phyloP scores from a whole-genome alignment of 441 rosid genomes.

The Lepidium campestre region DNA sequence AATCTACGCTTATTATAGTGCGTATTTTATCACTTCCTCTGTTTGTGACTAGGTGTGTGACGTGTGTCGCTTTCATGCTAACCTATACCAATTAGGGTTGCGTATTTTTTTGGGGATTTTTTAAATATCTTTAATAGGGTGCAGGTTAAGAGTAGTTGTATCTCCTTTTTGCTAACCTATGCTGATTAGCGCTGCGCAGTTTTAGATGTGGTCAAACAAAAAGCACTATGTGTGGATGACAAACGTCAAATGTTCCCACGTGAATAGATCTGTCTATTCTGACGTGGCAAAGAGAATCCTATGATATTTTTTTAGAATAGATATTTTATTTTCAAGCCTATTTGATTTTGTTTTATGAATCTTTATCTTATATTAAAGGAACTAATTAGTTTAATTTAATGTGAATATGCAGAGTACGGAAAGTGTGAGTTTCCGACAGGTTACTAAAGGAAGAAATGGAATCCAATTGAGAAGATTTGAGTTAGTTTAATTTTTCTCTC shows the following conservation, averaged over 20 bases:
- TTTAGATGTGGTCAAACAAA: not conserved
- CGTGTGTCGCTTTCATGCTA: no score
- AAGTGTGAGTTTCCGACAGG: constrained; percentile 70
- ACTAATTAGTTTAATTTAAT: not conserved
- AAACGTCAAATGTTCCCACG: constrained; percentile 21
- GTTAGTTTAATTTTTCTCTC: constrained; percentile 8
- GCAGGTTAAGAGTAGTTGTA: constrained; percentile 9
- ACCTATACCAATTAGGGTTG: no score
- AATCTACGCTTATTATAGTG: no score
- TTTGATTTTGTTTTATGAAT: not conserved
- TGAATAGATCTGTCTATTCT: constrained; percentile 3
- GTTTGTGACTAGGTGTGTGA: no score
- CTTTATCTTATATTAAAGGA: not conserved
- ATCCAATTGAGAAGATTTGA: constrained; percentile 5
- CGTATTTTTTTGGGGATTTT: no score
- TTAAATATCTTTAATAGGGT: not conserved
- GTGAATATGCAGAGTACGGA: constrained; percentile 56
- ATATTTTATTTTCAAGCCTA: not conserved
- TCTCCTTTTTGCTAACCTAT: not conserved
- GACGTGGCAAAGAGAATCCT: constrained; percentile 14
- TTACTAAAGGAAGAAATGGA: constrained; percentile 31
- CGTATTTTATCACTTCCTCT: no score
- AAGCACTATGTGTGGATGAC: not conserved
- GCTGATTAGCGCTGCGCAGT: no score
- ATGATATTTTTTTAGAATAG: not conserved